Conservation (phyloP, 169 alveolate genomes). For the Plasmodium gallinaceum region DNA sequence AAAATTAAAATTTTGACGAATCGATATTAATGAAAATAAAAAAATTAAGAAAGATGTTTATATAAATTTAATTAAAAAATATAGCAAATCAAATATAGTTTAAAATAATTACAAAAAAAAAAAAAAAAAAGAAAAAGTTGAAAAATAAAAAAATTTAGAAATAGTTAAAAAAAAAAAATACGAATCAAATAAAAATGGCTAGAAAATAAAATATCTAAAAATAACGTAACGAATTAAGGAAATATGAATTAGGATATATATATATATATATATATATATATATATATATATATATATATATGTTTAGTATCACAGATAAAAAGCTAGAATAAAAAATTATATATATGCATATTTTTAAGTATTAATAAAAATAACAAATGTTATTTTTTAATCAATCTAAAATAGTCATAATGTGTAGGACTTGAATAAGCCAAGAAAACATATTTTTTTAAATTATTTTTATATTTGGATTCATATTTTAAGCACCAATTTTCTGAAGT, state of each 20-base stretch:
- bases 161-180: no score
- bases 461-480: constrained; percentile 76
- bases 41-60: no score
- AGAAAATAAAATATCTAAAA: no score
- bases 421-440: constrained; percentile 81
- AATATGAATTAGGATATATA: not conserved
- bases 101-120: no score
- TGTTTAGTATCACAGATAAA: not conserved
- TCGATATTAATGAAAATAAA: no score
- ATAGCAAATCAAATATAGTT: no score
- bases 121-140: no score
- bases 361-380: not conserved
- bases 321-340: not conserved
- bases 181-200: no score
- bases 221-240: not conserved
- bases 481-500: constrained; percentile 79
- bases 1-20: no score
- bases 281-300: not conserved
- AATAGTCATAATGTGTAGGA: constrained; percentile 81
- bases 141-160: no score
- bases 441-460: constrained; percentile 52
- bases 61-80: no score
- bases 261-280: constrained; percentile 5
- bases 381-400: constrained; percentile 72
- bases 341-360: not conserved